Evolutionary conservation across 1,139 yeast species (phyloP).

Genomic region (Nakaseomyces kungkrabaensis): DNA sequence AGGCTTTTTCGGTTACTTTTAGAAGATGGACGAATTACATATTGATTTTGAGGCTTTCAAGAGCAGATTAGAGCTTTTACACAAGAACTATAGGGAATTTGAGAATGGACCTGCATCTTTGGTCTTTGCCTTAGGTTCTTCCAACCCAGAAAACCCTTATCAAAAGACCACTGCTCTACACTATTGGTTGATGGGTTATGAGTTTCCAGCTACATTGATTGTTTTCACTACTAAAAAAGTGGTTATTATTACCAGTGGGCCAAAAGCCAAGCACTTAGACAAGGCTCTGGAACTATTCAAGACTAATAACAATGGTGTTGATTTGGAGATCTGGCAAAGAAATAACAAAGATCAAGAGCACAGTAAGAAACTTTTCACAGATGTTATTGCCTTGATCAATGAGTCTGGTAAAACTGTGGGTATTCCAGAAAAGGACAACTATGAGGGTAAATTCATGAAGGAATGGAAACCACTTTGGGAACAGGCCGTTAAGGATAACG

Average conservation of each 20-base stretch:
- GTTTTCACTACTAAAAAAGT: constrained; percentile 53
- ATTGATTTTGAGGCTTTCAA: constrained; percentile 37
- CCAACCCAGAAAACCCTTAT: constrained; percentile 82
- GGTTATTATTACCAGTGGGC: constrained; percentile 67
- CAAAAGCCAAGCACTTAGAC: constrained; percentile 74
- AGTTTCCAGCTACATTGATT: constrained; percentile 82
- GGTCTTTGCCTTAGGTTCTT: constrained; percentile 67
- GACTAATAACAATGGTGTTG: constrained; percentile 23
- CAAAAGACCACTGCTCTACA: constrained; percentile 83
- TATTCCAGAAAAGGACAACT: constrained; percentile 57
- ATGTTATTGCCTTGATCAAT: constrained; percentile 45
- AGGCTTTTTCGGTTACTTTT: too few species aligned
- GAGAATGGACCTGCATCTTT: constrained; percentile 44
- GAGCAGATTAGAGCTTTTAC: constrained; percentile 28
- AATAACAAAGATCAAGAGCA: constrained; percentile 68
- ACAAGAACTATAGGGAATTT: constrained; percentile 30
- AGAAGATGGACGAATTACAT: constrained; percentile 21
- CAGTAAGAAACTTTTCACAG: constrained; percentile 54
- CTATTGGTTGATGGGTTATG: constrained; percentile 90
- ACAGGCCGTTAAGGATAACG: constrained; percentile 29
- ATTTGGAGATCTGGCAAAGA: constrained; percentile 64
- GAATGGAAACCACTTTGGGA: constrained; percentile 66
- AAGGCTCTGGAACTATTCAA: constrained; percentile 21
- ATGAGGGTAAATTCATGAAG: constrained; percentile 70
- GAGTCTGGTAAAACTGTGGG: constrained; percentile 45